Percentiles rank a stretch among this genome's conserved stretches.
Evolutionary conservation across 495 filamentous ascomycete genomes (phyloP).

Genomic region (Parachaetomium inaequale): DNA sequence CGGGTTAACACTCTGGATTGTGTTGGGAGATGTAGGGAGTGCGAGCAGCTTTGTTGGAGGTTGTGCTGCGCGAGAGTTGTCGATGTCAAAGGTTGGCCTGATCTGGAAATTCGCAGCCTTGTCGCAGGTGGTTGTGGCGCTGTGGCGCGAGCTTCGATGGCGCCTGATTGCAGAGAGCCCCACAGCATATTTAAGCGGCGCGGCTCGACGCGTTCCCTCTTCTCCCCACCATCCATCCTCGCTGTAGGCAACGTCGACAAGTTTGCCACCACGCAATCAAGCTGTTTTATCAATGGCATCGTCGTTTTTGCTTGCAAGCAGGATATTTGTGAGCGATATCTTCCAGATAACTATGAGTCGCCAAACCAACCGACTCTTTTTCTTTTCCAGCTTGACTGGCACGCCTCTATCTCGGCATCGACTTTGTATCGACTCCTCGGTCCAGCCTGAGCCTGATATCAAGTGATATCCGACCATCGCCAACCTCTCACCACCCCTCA

Average conservation of each 20-base stretch:
- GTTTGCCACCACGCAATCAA: not conserved
- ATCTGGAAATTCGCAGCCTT: conserved; percentile 22
- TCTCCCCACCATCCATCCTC: not conserved
- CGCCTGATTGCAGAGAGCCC: too few relatives aligned
- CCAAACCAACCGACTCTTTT: not conserved
- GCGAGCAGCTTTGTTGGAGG: not conserved
- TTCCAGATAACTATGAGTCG: not conserved
- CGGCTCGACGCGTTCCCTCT: not conserved
- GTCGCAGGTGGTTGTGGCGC: conserved; percentile 1
- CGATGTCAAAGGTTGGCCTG: conserved; percentile 4
- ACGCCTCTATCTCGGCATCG: not conserved
- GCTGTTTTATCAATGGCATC: not conserved
- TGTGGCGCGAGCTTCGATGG: not conserved
- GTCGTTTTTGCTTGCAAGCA: not conserved
- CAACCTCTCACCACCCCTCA: too few relatives aligned
- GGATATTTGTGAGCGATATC: not conserved
- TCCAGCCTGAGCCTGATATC: conserved; percentile 3
- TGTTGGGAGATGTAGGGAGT: not conserved
- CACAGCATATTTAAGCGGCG: not conserved
- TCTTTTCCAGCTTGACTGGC: not conserved
- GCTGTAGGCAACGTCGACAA: not conserved
- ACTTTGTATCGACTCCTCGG: not conserved
- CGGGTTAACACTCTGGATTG: not conserved
- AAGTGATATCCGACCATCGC: conserved; percentile 13
- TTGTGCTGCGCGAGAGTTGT: not conserved